Percentiles rank a stretch among this genome's conserved stretches.
Evolutionary conservation across 2,329 filamentous ascomycete species (phyloP).

Genomic region (Golovinomyces cichoracearum): DNA sequence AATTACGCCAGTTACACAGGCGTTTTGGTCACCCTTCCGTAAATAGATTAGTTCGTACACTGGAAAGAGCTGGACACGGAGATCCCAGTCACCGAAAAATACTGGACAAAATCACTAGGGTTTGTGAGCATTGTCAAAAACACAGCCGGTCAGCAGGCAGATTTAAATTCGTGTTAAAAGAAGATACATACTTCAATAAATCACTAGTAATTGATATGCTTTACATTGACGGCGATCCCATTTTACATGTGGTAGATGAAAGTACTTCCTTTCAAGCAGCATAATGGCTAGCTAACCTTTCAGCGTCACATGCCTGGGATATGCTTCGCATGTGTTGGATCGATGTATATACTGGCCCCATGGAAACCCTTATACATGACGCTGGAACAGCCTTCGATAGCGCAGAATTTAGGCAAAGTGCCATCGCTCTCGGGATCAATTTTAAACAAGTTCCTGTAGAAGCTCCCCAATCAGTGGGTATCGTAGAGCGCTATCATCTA

Average conservation of each 20-base stretch:
- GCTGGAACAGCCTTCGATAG: background rate
- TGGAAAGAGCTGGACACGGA: background rate
- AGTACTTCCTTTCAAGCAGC: slow-evolving; percentile 1
- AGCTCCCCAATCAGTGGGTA: background rate
- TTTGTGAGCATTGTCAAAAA: background rate
- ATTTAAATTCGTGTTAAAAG: background rate
- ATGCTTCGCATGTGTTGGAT: background rate
- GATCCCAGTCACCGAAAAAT: background rate
- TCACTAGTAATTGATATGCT: background rate
- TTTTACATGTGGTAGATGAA: slow-evolving; percentile 3
- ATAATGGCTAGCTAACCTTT: background rate
- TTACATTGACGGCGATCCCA: slow-evolving; percentile 1
- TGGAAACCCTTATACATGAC: background rate
- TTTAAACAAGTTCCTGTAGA: background rate
- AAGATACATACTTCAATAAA: background rate
- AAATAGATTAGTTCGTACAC: background rate
- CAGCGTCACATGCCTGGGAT: background rate
- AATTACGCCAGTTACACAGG: background rate
- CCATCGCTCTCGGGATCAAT: background rate
- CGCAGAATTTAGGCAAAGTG: background rate
- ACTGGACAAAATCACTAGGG: background rate
- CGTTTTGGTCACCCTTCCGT: background rate
- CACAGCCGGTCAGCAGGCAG: background rate
- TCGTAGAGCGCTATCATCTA: background rate
- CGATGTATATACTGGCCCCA: background rate